Evolutionary conservation across 495 filamentous ascomycete species (phyloP).

Genomic region (Penicillium canescens): DNA sequence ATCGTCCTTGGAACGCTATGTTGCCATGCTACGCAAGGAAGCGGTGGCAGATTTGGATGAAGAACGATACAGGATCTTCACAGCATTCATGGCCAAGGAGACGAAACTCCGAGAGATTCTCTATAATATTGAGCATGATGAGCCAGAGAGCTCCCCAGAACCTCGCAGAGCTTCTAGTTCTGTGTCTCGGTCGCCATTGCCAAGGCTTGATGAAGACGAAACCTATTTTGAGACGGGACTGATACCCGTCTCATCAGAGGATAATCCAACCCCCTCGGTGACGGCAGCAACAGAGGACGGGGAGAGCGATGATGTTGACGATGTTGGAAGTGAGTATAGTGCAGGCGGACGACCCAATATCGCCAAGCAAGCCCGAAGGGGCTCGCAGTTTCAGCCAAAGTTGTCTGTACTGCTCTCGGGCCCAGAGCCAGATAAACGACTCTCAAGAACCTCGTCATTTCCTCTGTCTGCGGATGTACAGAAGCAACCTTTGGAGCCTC

Average conservation of each 20-base stretch:
- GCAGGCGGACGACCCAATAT: slow-evolving; percentile 51
- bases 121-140: slow-evolving; percentile 50
- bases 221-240: slow-evolving; percentile 34
- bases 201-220: slow-evolving; percentile 12
- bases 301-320: slow-evolving; percentile 22
- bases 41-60: slow-evolving; percentile 48
- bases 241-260: slow-evolving; percentile 36
- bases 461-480: slow-evolving; percentile 19
- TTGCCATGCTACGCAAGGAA: slow-evolving; percentile 55
- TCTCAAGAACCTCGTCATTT: slow-evolving; percentile 24
- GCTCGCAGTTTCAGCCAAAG: slow-evolving; percentile 16
- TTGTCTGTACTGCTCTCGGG: slow-evolving; percentile 11
- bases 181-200: slow-evolving; percentile 5
- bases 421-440: slow-evolving; percentile 1
- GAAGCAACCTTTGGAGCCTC: slow-evolving; percentile 28
- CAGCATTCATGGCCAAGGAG: slow-evolving; percentile 51
- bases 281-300: slow-evolving; percentile 19
- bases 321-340: slow-evolving; percentile 39
- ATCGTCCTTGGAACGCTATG: slow-evolving; percentile 52
- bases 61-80: slow-evolving; percentile 54
- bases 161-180: slow-evolving; percentile 10
- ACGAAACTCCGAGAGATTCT: slow-evolving; percentile 53
- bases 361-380: slow-evolving; percentile 13
- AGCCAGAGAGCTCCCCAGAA: slow-evolving; percentile 13
- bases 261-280: slow-evolving; percentile 5